phyloP scores from a whole-genome alignment of 2,329 filamentous ascomycete genomes.

The Aspergillus tanneri region DNA sequence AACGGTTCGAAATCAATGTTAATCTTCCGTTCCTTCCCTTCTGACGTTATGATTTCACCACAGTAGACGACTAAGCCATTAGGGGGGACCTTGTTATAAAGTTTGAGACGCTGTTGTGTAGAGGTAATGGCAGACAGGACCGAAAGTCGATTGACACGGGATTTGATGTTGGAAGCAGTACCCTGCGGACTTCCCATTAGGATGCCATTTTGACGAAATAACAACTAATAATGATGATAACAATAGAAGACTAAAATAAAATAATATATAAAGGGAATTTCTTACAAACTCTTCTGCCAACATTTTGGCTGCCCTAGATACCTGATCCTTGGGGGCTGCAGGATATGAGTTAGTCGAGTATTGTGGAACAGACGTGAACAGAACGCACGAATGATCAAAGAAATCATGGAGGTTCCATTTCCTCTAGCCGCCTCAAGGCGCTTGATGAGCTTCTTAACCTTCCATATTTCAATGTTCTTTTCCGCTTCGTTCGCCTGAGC shows the following conservation, averaged over 20 bases:
- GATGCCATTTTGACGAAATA: not conserved
- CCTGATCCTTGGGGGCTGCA: slow-evolving; percentile 92
- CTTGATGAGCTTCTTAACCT: slow-evolving; percentile 99
- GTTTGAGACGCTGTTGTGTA: slow-evolving; percentile 96
- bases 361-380: slow-evolving; percentile 2
- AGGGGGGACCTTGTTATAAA: slow-evolving; percentile 97
- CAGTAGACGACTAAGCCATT: slow-evolving; percentile 99
- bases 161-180: slow-evolving; percentile 99
- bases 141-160: slow-evolving; percentile 96
- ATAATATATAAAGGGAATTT: slow-evolving; percentile 15
- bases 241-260: too few relatives aligned
- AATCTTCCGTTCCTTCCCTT: slow-evolving; percentile 99
- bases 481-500: slow-evolving; percentile 83
- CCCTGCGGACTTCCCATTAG: slow-evolving; percentile 56
- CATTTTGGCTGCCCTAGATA: slow-evolving; percentile 97
- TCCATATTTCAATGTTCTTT: slow-evolving; percentile 88
- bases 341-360: not conserved
- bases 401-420: slow-evolving; percentile 99
- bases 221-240: too few relatives aligned
- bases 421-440: slow-evolving; percentile 93
- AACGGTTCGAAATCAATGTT: slow-evolving; percentile 99
- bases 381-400: slow-evolving; percentile 88
- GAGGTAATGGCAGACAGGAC: slow-evolving; percentile 98
- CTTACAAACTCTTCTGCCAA: slow-evolving; percentile 99
- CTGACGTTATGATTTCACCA: slow-evolving; percentile 98